Evolutionary conservation across 139 green algal genomes (phyloP).

Genomic region (Closterium sp.): DNA sequence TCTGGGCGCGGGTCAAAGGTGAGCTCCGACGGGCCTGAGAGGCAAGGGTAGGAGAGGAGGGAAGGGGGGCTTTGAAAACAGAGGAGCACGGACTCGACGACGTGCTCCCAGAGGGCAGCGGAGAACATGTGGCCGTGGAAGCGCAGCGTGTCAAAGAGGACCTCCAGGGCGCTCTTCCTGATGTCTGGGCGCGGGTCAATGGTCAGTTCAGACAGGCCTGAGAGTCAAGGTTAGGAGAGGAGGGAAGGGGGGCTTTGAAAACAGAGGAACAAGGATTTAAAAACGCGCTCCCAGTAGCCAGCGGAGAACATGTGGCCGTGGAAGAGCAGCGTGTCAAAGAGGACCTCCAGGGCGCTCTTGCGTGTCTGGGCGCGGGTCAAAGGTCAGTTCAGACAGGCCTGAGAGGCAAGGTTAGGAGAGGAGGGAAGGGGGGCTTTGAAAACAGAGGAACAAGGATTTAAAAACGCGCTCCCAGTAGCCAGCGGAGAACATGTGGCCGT

Average conservation of each 20-base stretch:
- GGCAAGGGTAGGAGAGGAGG: not conserved
- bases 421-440: conserved; percentile 82
- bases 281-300: conserved; percentile 92
- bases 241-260: conserved; percentile 84
- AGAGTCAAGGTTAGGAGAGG: not conserved
- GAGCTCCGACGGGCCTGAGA: conserved; percentile 61
- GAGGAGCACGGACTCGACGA: conserved; percentile 94
- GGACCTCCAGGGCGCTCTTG: conserved; percentile 85
- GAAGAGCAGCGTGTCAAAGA: conserved; percentile 93
- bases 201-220: conserved; percentile 83
- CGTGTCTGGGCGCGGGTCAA: conserved; percentile 87
- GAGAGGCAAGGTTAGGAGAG: not conserved
- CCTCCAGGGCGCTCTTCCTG: conserved; percentile 60
- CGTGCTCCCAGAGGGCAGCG: conserved; percentile 84
- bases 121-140: conserved; percentile 91
- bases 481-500: conserved; percentile 86
- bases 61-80: too few relatives aligned
- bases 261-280: conserved; percentile 91
- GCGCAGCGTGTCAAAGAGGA: conserved; percentile 93
- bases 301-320: conserved; percentile 89
- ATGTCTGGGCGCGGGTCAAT: conserved; percentile 93
- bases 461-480: conserved; percentile 94
- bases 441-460: conserved; percentile 89
- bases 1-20: conserved; percentile 92
- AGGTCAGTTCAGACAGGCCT: conserved; percentile 89